Base-by-base conservation (phyloP, 352 stramenopile species). In the Phytophthora sp. region DNA sequence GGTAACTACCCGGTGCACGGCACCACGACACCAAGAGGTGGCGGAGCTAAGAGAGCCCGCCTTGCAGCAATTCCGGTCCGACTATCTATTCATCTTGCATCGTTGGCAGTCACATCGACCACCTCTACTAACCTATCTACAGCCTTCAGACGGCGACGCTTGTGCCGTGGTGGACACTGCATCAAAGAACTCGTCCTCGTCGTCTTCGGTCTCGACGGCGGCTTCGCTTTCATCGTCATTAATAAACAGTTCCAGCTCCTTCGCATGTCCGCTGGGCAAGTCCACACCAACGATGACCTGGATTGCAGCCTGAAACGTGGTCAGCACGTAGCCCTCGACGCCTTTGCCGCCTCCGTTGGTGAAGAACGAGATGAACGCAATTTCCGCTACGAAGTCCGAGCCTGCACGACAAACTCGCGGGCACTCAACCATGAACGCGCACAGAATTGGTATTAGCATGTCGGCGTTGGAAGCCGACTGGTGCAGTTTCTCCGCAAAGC, bases 331-430 rank as follows among this genome's bases (percentile, higher is more conserved):
- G 1, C 82, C 82, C 66, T 93, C 84, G 18, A 90, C 82, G 26
- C 84, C 84, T 62, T 89, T 86, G 23, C 84, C 84, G 21, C 84
- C 84, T 26, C 82, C 84, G 27, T 88, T 78, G 23, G 82, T 93
- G 46, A 93, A 88, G 38, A 87, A 91, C 13, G 82, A 86, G 52
- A 89, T 84, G 46, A 86, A 89, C n/a, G 80, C 84, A 32, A 91
- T 79, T 43, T 91, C 74, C 1, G 82, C 79, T 23, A 90, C 82
- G n/a, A 91, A 91, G 20, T 77, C 56, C n/a, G 51, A 62, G 3
- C 42, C 48, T 17, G 42, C 18, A 9, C 62, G 24, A 56, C 65
- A 76, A 4, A 73, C 31, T 4, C 59, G 64, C 12, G 66, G 58
- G 48, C 66, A 84, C 24, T 74, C 70, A 15, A 91, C 75, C 28